Evolutionary conservation across 306 rosid species (phyloP), one percentile per base, ranked within the genome.

Genomic region (Calophaca sinica): DNA sequence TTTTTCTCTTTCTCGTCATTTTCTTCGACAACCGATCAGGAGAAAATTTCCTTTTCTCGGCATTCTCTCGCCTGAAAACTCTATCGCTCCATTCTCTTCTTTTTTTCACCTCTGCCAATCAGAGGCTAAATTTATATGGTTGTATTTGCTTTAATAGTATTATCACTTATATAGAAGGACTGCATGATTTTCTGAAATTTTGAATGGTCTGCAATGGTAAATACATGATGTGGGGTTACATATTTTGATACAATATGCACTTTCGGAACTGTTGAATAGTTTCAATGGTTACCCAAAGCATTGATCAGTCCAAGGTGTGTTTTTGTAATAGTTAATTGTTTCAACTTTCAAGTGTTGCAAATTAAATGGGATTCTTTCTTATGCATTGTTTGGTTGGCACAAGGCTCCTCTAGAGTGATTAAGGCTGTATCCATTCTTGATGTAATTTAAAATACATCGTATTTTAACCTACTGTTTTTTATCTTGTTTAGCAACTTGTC

Each of bases 261-360:
- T 41, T 32, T 41, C 2, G 15, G 9, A 54, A 6, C 26, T 20
- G 26, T 20, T 20, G 26, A 20, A 20, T 20, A 20, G 26, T 20
- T 0, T 20, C 26, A 20, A 20, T 20, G 26, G 26, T 20, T 20
- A 20, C 50, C 39, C 32, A 31, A 74, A 26, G 28, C 51, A 10
- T 68, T 60, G 38, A 36, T 36, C 51, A 1, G 57, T 67, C 35
- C 36, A 26, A 50, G 51, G 53, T 35, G 15, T 62, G 57, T 62
- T 51, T 60, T 78, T 75, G 58, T 75, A 70, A 26, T 20, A 51
- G 44, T 28, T 81, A 41, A 70, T 65, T 9, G 60, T 20, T 68
- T 61, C 15, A 44, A 50, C 5, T 50, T n/a, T n/a, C n/a, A n/a
- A n/a, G 54, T 31, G 8, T n/a, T 65, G 54, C 70, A 12, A 39